These are phyloP conservation scores for Ogataea angusta DNA, from an alignment of 805 yeast genomes.

Conservation along the genomic window DNA sequence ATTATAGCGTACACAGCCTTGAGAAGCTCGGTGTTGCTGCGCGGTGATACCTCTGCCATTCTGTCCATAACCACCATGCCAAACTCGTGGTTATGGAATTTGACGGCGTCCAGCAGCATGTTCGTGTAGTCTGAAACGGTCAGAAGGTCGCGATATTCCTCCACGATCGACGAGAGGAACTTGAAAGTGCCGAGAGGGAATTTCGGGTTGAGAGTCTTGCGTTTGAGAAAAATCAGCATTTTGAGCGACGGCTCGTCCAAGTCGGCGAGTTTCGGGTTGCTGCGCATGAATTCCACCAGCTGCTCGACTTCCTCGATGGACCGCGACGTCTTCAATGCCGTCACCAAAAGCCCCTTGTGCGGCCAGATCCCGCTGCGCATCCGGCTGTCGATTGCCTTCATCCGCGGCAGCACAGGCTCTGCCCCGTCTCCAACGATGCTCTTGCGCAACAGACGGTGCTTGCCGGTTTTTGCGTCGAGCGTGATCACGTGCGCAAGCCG, in stretches of 20 bases:
- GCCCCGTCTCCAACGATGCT: slow-evolving; percentile 7
- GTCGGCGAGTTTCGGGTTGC: slow-evolving; percentile 12
- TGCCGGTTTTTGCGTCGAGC: neutral
- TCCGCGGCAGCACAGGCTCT: slow-evolving; percentile 12
- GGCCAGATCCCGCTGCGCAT: slow-evolving; percentile 27
- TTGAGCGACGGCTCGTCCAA: slow-evolving; percentile 14
- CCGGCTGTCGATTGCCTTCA: slow-evolving; percentile 23
- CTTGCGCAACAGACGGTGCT: slow-evolving; percentile 1
- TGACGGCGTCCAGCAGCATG: slow-evolving; percentile 12
- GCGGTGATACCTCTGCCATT: slow-evolving; percentile 12
- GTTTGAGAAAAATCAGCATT: slow-evolving; percentile 23
- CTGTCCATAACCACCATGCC: slow-evolving; percentile 12
- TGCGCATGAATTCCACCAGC: slow-evolving; percentile 14
- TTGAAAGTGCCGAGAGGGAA: slow-evolving; percentile 5
- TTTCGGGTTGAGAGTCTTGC: slow-evolving; percentile 12
- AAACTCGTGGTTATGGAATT: slow-evolving; percentile 7
- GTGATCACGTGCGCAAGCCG: neutral
- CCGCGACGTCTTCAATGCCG: slow-evolving; percentile 11
- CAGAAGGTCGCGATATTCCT: neutral
- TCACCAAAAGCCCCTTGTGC: slow-evolving; percentile 13
- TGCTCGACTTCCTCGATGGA: slow-evolving; percentile 16
- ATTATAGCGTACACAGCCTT: slow-evolving; percentile 15
- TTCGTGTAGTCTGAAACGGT: slow-evolving; percentile 6
- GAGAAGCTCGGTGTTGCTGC: slow-evolving; percentile 10
- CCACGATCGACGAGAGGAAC: slow-evolving; percentile 6